Conservation (phyloP, 164 flowering plant genomes). For the Cinnamomum micranthum region DNA sequence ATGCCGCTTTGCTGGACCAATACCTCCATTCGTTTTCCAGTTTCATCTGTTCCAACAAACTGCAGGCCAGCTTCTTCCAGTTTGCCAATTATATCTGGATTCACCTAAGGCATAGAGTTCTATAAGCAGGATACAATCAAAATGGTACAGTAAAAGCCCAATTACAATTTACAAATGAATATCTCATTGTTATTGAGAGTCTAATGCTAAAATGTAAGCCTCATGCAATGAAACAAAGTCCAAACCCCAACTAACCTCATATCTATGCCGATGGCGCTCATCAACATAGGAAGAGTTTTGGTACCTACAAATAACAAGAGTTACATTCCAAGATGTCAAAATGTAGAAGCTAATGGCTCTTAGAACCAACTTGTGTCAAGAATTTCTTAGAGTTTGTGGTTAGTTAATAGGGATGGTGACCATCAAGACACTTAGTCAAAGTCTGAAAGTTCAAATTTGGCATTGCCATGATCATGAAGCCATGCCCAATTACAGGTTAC, state of each 20-base stretch:
- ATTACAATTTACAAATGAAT: neutral
- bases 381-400: neutral
- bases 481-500: neutral
- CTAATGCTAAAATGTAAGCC: neutral
- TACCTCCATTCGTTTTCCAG: constrained; percentile 91
- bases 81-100: constrained; percentile 57
- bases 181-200: neutral
- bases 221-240: neutral
- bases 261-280: constrained; percentile 97
- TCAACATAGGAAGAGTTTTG: constrained; percentile 61
- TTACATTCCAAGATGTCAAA: neutral
- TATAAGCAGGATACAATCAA: neutral
- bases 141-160: neutral
- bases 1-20: constrained; percentile 4
- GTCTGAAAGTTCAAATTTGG: neutral
- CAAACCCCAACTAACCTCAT: constrained; percentile 51
- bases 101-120: constrained; percentile 51
- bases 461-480: neutral
- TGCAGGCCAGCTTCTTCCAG: constrained; percentile 76
- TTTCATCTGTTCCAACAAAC: constrained; percentile 97
- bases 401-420: neutral
- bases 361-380: neutral
- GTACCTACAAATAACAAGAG: constrained; percentile 40
- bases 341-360: neutral
- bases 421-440: neutral